Evolutionary conservation across 495 filamentous ascomycete species (phyloP).

Genomic region (Neurospora sublineolata): DNA sequence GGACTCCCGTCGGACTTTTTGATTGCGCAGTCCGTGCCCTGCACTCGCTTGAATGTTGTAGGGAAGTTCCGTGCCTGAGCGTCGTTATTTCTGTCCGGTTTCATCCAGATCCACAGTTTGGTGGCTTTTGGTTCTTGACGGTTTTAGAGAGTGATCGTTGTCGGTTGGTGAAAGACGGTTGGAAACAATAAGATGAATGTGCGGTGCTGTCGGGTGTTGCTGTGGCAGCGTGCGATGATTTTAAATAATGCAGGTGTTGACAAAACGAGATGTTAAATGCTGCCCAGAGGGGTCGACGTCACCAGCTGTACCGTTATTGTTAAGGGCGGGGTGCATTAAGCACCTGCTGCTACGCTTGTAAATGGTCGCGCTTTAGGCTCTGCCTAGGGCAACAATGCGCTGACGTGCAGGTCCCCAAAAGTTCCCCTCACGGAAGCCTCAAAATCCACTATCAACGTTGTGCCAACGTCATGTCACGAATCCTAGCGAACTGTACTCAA

Average conservation of each 20-base stretch:
- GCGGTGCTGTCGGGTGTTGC: neutral
- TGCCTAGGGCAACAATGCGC: neutral
- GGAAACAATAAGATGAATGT: neutral
- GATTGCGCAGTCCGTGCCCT: neutral
- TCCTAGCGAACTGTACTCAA: neutral
- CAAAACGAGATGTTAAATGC: neutral
- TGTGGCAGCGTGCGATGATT: neutral
- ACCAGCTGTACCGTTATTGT: neutral
- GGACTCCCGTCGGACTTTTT: neutral
- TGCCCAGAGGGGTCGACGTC: neutral
- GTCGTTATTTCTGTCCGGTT: neutral
- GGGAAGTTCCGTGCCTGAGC: neutral
- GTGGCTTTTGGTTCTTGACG: neutral
- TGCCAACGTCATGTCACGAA: neutral
- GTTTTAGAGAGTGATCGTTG: neutral
- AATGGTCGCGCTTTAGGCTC: neutral
- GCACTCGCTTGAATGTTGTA: neutral
- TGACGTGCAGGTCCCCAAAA: neutral
- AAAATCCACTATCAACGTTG: neutral
- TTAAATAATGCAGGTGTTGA: too few relatives aligned
- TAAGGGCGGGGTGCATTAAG: neutral
- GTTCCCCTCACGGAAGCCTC: neutral
- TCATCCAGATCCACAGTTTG: neutral
- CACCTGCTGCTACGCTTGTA: neutral
- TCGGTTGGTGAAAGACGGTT: neutral